Conservation (phyloP, 208 protist species). For the Leishmania tropica region DNA sequence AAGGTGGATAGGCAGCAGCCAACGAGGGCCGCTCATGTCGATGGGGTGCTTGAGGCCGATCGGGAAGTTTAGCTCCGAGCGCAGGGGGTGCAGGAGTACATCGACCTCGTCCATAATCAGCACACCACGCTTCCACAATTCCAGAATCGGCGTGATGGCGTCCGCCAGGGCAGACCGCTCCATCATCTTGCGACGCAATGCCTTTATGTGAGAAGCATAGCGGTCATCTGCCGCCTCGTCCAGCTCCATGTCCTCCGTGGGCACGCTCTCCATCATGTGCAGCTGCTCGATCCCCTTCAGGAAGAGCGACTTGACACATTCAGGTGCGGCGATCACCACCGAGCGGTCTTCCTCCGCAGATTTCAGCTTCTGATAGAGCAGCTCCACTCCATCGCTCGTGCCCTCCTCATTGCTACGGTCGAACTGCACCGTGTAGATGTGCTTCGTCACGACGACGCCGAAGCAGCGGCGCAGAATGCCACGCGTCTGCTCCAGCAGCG, state of each 20-base stretch:
- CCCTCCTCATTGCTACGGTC: constrained; percentile 72
- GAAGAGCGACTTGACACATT: constrained; percentile 94
- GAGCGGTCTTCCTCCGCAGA: constrained; percentile 60
- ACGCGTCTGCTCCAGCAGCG: constrained; percentile 93
- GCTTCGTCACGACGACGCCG: constrained; percentile 92
- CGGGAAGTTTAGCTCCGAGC: constrained; percentile 96
- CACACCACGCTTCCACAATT: constrained; percentile 86
- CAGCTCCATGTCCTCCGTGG: constrained; percentile 43
- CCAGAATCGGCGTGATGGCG: constrained; percentile 74
- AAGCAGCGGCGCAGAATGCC: constrained; percentile 91
- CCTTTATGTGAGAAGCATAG: constrained; percentile 34
- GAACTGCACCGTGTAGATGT: constrained; percentile 85
- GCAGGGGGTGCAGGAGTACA: constrained; percentile 95
- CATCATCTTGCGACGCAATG: constrained; percentile 45
- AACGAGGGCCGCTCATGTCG: constrained; percentile 89
- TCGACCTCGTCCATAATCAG: constrained; percentile 96
- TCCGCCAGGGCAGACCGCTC: constrained; percentile 69
- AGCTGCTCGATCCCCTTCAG: constrained; percentile 93
- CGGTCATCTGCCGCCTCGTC: constrained; percentile 43
- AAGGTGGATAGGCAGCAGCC: constrained; percentile 94
- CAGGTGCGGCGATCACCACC: constrained; percentile 88
- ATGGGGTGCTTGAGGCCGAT: constrained; percentile 93
- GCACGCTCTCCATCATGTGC: constrained; percentile 77
- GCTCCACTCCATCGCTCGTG: constrained; percentile 36
- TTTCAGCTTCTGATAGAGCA: constrained; percentile 77